A percentile compares a stretch with the other conserved stretches of the same genome.
Evolutionary conservation across 2,329 filamentous ascomycete species (phyloP).

Genomic region (Tetracladium maxilliforme): DNA sequence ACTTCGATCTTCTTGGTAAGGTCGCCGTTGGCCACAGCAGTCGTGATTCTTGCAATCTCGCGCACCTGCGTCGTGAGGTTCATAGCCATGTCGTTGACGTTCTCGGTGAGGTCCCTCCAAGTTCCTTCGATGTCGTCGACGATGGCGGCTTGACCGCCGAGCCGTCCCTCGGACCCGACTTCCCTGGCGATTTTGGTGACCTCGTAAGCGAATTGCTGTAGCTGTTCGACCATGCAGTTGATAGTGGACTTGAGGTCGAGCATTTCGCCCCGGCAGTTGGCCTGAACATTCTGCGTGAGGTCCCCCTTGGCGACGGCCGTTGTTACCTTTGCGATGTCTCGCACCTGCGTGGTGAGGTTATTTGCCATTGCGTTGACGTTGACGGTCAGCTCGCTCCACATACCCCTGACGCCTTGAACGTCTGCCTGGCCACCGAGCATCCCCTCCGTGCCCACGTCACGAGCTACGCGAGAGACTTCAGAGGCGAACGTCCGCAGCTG

Average conservation of each 20-base stretch:
- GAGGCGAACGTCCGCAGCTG: conserved; percentile 72
- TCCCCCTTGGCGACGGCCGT: conserved; percentile 70
- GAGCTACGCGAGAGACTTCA: conserved; percentile 69
- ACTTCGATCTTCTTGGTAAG: conserved; percentile 92
- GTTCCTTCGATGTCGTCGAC: conserved; percentile 95
- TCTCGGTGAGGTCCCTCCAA: conserved; percentile 89
- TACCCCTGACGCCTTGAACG: conserved; percentile 72
- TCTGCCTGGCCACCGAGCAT: conserved; percentile 72
- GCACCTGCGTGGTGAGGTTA: conserved; percentile 75
- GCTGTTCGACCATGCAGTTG: conserved; percentile 97
- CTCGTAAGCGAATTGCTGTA: conserved; percentile 92
- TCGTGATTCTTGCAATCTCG: conserved; percentile 94
- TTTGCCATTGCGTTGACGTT: conserved; percentile 84
- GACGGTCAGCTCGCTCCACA: conserved; percentile 78
- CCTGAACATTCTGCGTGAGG: conserved; percentile 91
- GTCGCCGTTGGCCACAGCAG: conserved; percentile 86
- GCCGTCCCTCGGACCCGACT: conserved; percentile 86
- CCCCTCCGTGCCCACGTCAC: conserved; percentile 74
- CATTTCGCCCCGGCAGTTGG: conserved; percentile 82
- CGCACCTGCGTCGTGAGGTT: conserved; percentile 95
- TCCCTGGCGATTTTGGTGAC: conserved; percentile 94
- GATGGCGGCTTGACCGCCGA: conserved; percentile 82
- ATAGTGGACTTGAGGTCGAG: conserved; percentile 94
- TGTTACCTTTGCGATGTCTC: conserved; percentile 80
- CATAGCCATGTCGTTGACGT: conserved; percentile 97